A percentile compares a stretch with the other conserved stretches of the same genome.
phyloP scores from a whole-genome alignment of 371 early-diverging fungal species.

The Parasitella parasitica region DNA sequence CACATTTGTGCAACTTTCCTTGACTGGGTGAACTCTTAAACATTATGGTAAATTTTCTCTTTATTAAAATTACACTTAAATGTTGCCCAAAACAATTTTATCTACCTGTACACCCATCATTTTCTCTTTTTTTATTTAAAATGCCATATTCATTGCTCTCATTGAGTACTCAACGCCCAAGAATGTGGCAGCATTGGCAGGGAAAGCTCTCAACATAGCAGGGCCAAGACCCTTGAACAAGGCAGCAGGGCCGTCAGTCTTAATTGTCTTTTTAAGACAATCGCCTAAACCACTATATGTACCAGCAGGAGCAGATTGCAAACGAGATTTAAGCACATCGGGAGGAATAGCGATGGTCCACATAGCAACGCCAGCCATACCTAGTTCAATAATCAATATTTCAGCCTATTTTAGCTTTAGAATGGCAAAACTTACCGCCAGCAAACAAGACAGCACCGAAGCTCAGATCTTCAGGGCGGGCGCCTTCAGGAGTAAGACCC shows the following conservation, averaged over 20 bases:
- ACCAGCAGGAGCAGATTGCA: conserved; percentile 94
- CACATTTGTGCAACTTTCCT: conserved; percentile 3
- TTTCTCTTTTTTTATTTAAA: conserved; percentile 25
- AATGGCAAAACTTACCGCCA: conserved; percentile 77
- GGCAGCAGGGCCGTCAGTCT: conserved; percentile 87
- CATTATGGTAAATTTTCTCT: not conserved
- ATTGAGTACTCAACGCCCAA: conserved; percentile 52
- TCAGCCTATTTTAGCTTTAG: not conserved
- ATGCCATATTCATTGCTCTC: conserved; percentile 45
- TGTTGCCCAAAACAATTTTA: conserved; percentile 2
- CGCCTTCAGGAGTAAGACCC: conserved; percentile 70
- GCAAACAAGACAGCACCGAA: conserved; percentile 87
- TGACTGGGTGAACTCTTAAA: not conserved
- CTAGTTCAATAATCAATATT: conserved; percentile 11
- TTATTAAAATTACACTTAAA: conserved; percentile 9
- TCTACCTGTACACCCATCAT: conserved; percentile 4
- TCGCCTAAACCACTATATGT: conserved; percentile 83
- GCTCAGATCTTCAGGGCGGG: conserved; percentile 70
- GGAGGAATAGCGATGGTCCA: conserved; percentile 90
- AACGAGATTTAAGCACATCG: conserved; percentile 96
- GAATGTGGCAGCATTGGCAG: conserved; percentile 74
- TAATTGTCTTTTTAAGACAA: conserved; percentile 81
- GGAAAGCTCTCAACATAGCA: conserved; percentile 64
- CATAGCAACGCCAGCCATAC: conserved; percentile 83
- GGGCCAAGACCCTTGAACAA: conserved; percentile 96